phyloP scores from a whole-genome alignment of 305 asterid genomes.

The Fraxinus latifolia region DNA sequence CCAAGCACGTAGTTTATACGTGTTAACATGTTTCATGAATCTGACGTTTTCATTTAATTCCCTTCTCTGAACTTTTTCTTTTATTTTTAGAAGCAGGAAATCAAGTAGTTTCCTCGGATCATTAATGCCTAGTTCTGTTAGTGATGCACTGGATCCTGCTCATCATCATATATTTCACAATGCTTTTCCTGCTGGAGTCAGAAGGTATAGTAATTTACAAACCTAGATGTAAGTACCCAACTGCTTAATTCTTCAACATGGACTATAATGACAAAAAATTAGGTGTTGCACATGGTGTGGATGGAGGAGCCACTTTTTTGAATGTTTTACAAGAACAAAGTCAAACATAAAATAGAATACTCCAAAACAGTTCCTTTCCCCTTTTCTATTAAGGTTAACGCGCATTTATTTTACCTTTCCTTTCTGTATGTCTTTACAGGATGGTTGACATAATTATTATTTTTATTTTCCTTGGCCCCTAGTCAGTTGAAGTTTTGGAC shows the following conservation, averaged over 20 bases:
- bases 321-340: not conserved
- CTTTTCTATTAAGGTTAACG: not conserved
- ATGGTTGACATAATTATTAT: not conserved
- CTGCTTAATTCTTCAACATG: not conserved
- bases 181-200: conserved; percentile 75
- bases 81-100: conserved; percentile 48
- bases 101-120: conserved; percentile 72
- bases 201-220: conserved; percentile 45
- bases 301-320: not conserved
- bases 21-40: not conserved
- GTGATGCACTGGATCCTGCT: conserved; percentile 70
- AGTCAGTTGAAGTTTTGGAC: not conserved
- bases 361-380: not conserved
- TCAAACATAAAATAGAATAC: not conserved
- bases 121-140: conserved; percentile 69
- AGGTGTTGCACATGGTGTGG: not conserved
- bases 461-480: not conserved
- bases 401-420: not conserved
- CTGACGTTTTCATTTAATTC: not conserved
- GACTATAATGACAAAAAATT: not conserved
- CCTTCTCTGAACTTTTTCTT: conserved; percentile 13
- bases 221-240: conserved; percentile 4
- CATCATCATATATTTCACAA: conserved; percentile 79
- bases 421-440: not conserved
- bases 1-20: not conserved